Conservation (phyloP, 805 yeast genomes). For the Candida pseudofarinosa region DNA sequence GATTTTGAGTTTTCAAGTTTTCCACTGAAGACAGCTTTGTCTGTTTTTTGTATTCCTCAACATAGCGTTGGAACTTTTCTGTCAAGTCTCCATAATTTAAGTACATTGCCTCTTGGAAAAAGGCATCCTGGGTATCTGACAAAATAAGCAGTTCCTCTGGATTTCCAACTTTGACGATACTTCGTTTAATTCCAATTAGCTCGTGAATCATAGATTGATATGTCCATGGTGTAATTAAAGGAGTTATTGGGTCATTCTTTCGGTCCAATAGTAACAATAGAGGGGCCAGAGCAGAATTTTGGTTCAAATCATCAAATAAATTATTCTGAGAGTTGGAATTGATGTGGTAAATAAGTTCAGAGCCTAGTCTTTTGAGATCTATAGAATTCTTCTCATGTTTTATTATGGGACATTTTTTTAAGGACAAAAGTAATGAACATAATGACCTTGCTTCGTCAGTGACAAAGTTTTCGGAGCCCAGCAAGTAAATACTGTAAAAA, state of each 20-base stretch:
- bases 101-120: conserved; percentile 77
- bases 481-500: conserved; percentile 39
- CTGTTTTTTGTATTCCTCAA: conserved; percentile 72
- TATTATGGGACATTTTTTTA: conserved; percentile 74
- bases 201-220: conserved; percentile 98
- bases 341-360: conserved; percentile 57
- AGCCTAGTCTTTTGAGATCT: conserved; percentile 60
- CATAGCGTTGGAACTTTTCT: conserved; percentile 79
- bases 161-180: conserved; percentile 65
- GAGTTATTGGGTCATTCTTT: conserved; percentile 88
- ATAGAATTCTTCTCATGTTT: conserved; percentile 72
- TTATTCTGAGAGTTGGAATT: conserved; percentile 51
- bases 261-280: conserved; percentile 75
- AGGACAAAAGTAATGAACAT: conserved; percentile 58
- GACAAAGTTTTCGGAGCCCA: conserved; percentile 3
- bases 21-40: conserved; percentile 62
- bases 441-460: conserved; percentile 39
- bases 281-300: conserved; percentile 64
- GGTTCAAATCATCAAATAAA: conserved; percentile 62
- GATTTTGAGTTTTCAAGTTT: conserved; percentile 59
- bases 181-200: conserved; percentile 74
- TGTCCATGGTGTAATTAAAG: conserved; percentile 93
- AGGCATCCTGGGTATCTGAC: conserved; percentile 65
- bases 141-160: conserved; percentile 47
- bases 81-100: conserved; percentile 94